Evolutionary conservation across 306 rosid species (phyloP), one percentile per base, ranked within the genome.

Genomic region (Vicia faba): DNA sequence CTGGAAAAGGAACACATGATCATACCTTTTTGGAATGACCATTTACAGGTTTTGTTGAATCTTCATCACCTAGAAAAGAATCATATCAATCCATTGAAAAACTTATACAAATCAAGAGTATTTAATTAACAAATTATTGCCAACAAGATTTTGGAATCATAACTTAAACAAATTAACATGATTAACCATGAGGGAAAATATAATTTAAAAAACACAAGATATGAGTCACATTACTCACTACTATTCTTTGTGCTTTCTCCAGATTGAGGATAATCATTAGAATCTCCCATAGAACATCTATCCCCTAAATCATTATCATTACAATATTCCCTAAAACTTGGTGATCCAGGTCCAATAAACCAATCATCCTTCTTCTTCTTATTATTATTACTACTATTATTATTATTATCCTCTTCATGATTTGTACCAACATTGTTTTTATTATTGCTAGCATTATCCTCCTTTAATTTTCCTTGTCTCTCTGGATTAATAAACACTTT

Each of bases 301-400:
- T 29, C 45, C 2, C 3, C 44, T 1, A 15, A 45, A n/a, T 43
- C 39, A 14, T 12, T 8, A 0, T 48, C 41, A 49, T 28, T 23
- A 61, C 86, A 89, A 44, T 89, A 89, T 11, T 82, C 88, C 40
- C 85, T 72, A 68, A 89, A 89, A 73, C 96, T 89, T 0, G 85
- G 96, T 8, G 96, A 88, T 0, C 75, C 68, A 0, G 75, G 69
- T 25, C 64, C 68, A 25, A 14, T 31, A 53, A 65, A 6, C 57
- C 29, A 48, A 53, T 71, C 69, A 50, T 77, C 79, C 16, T 13
- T 19, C 4, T 50, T 19, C 3, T 50, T 11, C 2, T 31, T 28
- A 11, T 44, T 11, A 0, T 55, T 20, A 20, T 20, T 20, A 20
- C 2, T 20, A 20, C 2, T 20, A 20, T 50, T 19, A 4, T 50